Evolutionary conservation across 805 yeast species (phyloP), one percentile per base, ranked within the genome.

Genomic region (Lipomyces kockii): DNA sequence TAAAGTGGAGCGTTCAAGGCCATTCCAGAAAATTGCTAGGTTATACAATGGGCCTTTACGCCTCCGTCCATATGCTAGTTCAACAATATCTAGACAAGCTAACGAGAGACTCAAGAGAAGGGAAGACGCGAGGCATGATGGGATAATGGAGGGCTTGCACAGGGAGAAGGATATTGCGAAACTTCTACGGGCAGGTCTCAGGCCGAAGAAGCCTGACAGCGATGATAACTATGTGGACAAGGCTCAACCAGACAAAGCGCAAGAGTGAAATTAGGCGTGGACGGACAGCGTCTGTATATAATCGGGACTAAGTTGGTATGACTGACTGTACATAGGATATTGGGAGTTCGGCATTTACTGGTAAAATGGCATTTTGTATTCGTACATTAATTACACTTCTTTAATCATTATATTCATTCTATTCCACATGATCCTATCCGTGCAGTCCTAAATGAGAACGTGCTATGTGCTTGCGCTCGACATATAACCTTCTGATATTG

Each of bases 401-500:
- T 37, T 11, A 9, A 37, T 37, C 39, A 37, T 11, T 35, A 37
- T 12, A 12, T 12, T 37, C 39, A 37, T 35, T 35, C 39, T 35
- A 11, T 11, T 12, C 4, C 14, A 7, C 39, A 35, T 35, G 14
- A 12, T 35, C 5, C 39, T 43, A 43, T 43, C 49, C 1, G n/a
- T 43, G 49, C 49, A 17, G 22, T 17, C 49, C 11, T 43, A 43
- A 43, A 43, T 43, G 49, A 43, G 49, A 9, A n/a, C 49, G 14
- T 17, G 49, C 49, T 43, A 61, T 61, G n/a, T 17, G 17, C n/a
- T 55, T 61, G 29, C 61, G 46, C 52, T 61, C 63, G n/a, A 54
- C n/a, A 20, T 61, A 43, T 20, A 61, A 49, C 27, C 61, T n/a
- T 17, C 14, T 17, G n/a, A 61, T 53, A n/a, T 61, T 35, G n/a